Evolutionary conservation across 192 early-diverging fungal genomes (phyloP).

Genomic region (Tieghemiomyces parasiticus): DNA sequence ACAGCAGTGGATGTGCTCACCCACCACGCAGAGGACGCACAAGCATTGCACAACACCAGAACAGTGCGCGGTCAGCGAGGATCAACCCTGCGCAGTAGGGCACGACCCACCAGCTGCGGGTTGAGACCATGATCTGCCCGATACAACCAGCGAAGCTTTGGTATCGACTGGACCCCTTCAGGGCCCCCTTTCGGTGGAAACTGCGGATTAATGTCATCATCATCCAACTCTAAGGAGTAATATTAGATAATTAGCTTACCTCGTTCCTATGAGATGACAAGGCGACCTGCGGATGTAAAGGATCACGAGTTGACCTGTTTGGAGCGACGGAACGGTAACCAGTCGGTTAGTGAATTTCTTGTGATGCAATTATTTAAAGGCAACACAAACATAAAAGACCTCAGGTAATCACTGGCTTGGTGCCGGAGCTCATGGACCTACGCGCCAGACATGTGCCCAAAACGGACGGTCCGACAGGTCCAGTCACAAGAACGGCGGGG

Average conservation of each 20-base stretch:
- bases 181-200: conserved; percentile 9
- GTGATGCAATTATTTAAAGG: not conserved
- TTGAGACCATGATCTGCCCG: not conserved
- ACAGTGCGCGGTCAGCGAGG: not conserved
- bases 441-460: not conserved
- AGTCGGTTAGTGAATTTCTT: not conserved
- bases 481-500: not conserved
- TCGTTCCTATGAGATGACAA: not conserved
- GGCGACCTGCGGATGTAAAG: not conserved
- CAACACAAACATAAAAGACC: not conserved
- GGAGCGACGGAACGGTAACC: not conserved
- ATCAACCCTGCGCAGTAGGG: not conserved
- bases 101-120: not conserved
- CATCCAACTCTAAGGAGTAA: not conserved
- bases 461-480: not conserved
- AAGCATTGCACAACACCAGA: not conserved
- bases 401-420: not conserved
- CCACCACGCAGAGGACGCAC: not conserved
- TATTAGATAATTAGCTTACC: not conserved
- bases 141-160: not conserved
- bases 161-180: not conserved
- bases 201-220: conserved; percentile 4
- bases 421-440: not conserved
- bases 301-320: not conserved
- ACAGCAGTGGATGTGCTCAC: not conserved